Percentiles rank a stretch among this genome's conserved stretches.
Conservation (phyloP, 2,329 filamentous ascomycete genomes). For the Paraphoma chrysanthemicola region DNA sequence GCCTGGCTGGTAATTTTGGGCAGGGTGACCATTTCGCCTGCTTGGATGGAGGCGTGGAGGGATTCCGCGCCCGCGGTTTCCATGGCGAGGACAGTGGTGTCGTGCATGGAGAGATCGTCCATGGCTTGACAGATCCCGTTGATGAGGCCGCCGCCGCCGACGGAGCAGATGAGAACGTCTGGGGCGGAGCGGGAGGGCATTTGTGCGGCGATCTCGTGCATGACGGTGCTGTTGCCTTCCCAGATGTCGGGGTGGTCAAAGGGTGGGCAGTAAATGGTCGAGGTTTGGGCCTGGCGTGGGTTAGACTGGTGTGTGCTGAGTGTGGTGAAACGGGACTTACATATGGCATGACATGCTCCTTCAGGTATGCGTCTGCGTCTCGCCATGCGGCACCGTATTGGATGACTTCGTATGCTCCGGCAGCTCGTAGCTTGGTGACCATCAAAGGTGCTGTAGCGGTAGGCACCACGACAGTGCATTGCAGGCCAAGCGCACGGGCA, state of each 20-base stretch:
- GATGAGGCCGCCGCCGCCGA: slow-evolving; percentile 82
- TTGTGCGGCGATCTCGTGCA: slow-evolving; percentile 59
- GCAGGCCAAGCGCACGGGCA: slow-evolving; percentile 67
- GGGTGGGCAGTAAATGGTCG: slow-evolving; percentile 69
- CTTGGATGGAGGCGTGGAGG: slow-evolving; percentile 67
- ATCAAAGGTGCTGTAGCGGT: slow-evolving; percentile 70
- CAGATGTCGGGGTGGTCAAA: slow-evolving; percentile 74
- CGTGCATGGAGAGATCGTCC: slow-evolving; percentile 50
- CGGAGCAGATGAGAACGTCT: slow-evolving; percentile 76
- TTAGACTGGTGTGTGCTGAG: not conserved
- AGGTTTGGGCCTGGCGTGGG: slow-evolving; percentile 38
- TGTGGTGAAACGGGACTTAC: slow-evolving; percentile 18
- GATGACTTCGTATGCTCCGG: slow-evolving; percentile 72
- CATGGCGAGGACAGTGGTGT: slow-evolving; percentile 68
- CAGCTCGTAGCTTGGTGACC: slow-evolving; percentile 71
- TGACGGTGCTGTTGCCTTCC: slow-evolving; percentile 68
- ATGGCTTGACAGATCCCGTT: slow-evolving; percentile 78
- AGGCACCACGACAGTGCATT: slow-evolving; percentile 79
- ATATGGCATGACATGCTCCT: slow-evolving; percentile 61
- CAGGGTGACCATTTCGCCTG: slow-evolving; percentile 66
- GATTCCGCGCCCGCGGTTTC: slow-evolving; percentile 80
- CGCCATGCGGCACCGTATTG: slow-evolving; percentile 72
- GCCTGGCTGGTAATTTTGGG: slow-evolving; percentile 77
- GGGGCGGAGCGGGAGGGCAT: slow-evolving; percentile 55
- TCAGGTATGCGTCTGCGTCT: slow-evolving; percentile 73